Evolutionary conservation across 495 filamentous ascomycete genomes (phyloP), one percentile per base, ranked within the genome.

Genomic region (Aspergillus campestris): DNA sequence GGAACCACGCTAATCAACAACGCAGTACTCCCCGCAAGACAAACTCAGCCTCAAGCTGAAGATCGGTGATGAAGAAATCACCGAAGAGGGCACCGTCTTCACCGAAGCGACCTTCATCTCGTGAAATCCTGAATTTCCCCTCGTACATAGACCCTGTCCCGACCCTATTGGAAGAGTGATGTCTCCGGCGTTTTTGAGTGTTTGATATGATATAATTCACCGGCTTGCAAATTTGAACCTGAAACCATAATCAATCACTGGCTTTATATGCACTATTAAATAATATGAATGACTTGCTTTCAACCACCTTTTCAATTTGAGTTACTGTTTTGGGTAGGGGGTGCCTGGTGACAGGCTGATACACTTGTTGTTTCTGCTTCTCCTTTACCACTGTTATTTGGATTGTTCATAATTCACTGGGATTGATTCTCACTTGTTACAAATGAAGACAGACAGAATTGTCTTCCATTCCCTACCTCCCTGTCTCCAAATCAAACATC

Each of bases 21-120:
- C 51, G 9, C 40, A 91, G 84, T 94, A 79, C 62, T 71, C 71
- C 1, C 83, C 85, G 13, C 64, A 73, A 37, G 57, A 76, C 38
- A 78, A 75, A 59, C 65, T 87, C 34, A 76, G 79, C 6, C 65
- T 97, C 34, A 89, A 89, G 67, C 53, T 95, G 44, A 91, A 91
- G 60, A 72, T 91, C 47, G 89, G 85, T 29, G 88, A 87, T 46
- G 68, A 83, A 49, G 84, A 87, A 57, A 71, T 76, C 31, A 69
- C 74, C 13, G 91, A 96, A 59, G 72, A 92, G 59, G 92, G 91
- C 41, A 65, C 51, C 27, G 56, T 91, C 45, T 92, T 91, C 66
- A 75, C 74, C 34, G 91, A 97, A 67, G 87, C 91, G 1, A 94
- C 88, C 29, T 96, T 95, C 73, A 95, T 97, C 67, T 89, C 83